Percentiles rank a stretch among this genome's conserved stretches.
Conservation (phyloP, 139 green algal species). For the Zygnema circumcarinatum region DNA sequence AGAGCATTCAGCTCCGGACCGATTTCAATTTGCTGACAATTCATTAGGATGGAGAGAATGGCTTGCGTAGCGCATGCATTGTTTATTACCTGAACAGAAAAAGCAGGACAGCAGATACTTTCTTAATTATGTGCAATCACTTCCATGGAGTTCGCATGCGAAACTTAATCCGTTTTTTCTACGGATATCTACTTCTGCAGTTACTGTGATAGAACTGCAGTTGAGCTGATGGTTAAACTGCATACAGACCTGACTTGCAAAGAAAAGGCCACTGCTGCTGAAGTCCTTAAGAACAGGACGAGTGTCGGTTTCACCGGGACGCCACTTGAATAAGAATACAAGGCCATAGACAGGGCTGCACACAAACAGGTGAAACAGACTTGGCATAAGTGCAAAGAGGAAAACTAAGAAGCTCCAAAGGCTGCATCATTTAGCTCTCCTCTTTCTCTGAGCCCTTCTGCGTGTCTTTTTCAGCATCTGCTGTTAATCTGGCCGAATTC, state of each 20-base stretch:
- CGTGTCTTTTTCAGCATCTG: too few relatives aligned
- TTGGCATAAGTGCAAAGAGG: too few relatives aligned
- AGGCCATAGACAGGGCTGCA: constrained; percentile 92
- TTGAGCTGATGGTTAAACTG: too few relatives aligned
- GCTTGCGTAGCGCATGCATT: constrained; percentile 97
- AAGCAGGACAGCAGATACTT: constrained; percentile 4
- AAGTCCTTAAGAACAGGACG: constrained; percentile 64
- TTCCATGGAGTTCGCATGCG: not conserved
- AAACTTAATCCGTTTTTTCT: not conserved
- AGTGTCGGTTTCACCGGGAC: constrained; percentile 72
- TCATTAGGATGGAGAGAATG: constrained; percentile 94
- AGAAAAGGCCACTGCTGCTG: constrained; percentile 82
- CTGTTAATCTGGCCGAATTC: too few relatives aligned
- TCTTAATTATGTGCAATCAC: not conserved
- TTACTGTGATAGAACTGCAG: too few relatives aligned
- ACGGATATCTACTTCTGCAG: not conserved
- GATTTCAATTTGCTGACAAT: constrained; percentile 64
- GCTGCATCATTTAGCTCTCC: too few relatives aligned
- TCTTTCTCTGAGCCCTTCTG: too few relatives aligned
- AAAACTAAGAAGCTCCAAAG: too few relatives aligned
- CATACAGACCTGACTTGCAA: constrained; percentile 90
- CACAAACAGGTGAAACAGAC: not conserved
- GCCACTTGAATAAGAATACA: constrained; percentile 99
- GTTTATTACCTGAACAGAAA: constrained; percentile 78
- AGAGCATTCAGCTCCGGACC: constrained; percentile 75